Conservation (phyloP, 331 rosid genomes). For the Saraca asoca region DNA sequence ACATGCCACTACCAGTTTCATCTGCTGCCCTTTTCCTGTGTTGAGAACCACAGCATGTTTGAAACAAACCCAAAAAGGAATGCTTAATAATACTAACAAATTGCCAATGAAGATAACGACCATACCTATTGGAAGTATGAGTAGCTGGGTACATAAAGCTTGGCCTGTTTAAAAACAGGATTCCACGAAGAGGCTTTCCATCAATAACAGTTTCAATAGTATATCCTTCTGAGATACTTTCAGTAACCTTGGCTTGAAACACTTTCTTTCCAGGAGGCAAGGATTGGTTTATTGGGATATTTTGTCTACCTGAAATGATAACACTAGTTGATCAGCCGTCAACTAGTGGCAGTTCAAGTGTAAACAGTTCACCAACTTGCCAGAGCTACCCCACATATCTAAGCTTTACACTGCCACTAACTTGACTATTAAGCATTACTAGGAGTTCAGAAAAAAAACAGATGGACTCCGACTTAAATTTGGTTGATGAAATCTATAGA, state of each 20-base stretch:
- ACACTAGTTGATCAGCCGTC: conserved; percentile 31
- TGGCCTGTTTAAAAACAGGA: conserved; percentile 64
- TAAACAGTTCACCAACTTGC: background rate
- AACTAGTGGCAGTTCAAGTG: conserved; percentile 21
- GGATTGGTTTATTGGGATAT: conserved; percentile 49
- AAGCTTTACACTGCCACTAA: background rate
- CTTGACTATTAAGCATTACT: background rate
- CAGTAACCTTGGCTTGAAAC: conserved; percentile 77
- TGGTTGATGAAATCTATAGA: conserved; percentile 15
- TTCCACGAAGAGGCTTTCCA: conserved; percentile 86
- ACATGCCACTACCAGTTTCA: conserved; percentile 48
- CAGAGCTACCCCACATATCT: too few relatives aligned
- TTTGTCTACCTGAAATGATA: conserved; percentile 50
- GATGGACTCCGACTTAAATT: conserved; percentile 13
- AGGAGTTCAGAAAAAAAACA: conserved; percentile 24
- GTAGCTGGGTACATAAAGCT: conserved; percentile 35
- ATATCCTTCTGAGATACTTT: conserved; percentile 60
- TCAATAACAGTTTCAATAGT: conserved; percentile 82
- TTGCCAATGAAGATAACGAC: background rate
- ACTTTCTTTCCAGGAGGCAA: conserved; percentile 50
- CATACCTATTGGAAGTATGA: conserved; percentile 58
- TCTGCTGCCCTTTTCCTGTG: conserved; percentile 73
- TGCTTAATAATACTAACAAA: conserved; percentile 18
- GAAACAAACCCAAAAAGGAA: conserved; percentile 7
- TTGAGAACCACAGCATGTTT: conserved; percentile 26